These are phyloP conservation scores for Rhypophila decipiens DNA, from an alignment of 495 filamentous ascomycete genomes.

Conservation along the genomic window DNA sequence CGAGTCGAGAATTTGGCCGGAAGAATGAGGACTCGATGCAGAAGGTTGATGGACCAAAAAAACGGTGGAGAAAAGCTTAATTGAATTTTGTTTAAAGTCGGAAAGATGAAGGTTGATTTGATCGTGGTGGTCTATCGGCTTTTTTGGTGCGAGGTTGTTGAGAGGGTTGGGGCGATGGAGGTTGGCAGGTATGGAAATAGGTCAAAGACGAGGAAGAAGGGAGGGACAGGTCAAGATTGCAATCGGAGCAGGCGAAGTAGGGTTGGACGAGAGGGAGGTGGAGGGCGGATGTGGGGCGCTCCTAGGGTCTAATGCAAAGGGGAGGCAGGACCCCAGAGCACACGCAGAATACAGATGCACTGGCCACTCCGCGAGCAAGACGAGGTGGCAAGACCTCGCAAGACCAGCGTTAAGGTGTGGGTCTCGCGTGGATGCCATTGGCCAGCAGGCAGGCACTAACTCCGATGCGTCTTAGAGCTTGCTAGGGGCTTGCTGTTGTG, in stretches of 20 bases:
- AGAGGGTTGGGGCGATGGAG: conserved; percentile 18
- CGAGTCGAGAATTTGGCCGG: conserved; percentile 6
- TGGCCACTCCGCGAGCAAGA: conserved; percentile 22
- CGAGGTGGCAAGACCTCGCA: conserved; percentile 30
- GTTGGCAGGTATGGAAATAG: conserved; percentile 26
- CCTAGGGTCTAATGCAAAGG: conserved; percentile 31
- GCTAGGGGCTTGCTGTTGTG: conserved; percentile 18
- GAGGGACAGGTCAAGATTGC: conserved; percentile 25
- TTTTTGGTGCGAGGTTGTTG: conserved; percentile 8
- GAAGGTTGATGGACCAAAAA: background rate
- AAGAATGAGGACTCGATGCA: background rate
- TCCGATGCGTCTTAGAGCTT: too few species aligned
- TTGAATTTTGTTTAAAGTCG: background rate
- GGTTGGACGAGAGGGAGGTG: conserved; percentile 19
- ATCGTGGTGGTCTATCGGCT: conserved; percentile 2
- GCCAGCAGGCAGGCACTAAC: conserved; percentile 11
- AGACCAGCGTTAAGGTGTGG: conserved; percentile 22
- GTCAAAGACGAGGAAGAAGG: conserved; percentile 22
- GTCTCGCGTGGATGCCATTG: conserved; percentile 14
- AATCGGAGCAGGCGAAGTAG: conserved; percentile 31
- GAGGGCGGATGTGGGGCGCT: conserved; percentile 21
- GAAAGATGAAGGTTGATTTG: conserved; percentile 7
- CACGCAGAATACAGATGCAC: conserved; percentile 27
- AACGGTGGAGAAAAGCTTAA: background rate
- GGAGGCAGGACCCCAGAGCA: conserved; percentile 31